These are phyloP conservation scores for Neofusicoccum cordaticola DNA, from an alignment of 2,329 filamentous ascomycete species.

Conservation along the genomic window DNA sequence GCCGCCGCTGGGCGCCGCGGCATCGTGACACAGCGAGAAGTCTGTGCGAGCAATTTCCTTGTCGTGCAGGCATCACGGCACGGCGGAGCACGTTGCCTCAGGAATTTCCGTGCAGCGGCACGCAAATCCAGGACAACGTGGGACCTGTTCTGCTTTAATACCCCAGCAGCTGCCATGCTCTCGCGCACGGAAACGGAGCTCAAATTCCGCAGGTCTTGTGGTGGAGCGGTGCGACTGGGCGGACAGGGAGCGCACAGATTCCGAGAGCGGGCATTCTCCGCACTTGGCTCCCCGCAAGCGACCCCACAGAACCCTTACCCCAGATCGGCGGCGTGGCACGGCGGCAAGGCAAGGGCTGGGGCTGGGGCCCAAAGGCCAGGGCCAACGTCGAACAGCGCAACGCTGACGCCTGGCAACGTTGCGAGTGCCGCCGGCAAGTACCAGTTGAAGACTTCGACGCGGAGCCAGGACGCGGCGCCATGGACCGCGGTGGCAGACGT, in stretches of 20 bases:
- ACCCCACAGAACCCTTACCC: slow-evolving; percentile 9
- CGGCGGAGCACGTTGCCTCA: not conserved
- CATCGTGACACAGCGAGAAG: not conserved
- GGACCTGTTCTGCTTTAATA: no score
- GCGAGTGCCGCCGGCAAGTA: not conserved
- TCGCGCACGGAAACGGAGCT: not conserved
- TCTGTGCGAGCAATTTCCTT: not conserved
- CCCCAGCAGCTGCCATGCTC: no score
- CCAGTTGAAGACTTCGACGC: not conserved
- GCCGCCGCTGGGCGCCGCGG: not conserved
- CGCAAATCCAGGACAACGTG: no score
- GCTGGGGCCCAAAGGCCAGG: not conserved
- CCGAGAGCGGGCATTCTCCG: not conserved
- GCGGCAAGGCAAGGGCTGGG: not conserved
- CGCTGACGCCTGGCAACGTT: not conserved
- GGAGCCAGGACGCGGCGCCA: not conserved
- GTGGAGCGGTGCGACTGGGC: not conserved
- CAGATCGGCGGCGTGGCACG: not conserved
- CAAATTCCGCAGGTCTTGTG: not conserved
- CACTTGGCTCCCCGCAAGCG: slow-evolving; percentile 3
- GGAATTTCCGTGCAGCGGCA: no score
- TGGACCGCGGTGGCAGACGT: not conserved
- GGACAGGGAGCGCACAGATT: not conserved
- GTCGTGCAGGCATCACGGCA: not conserved
- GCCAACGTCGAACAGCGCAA: not conserved